Percentiles rank a stretch among this genome's conserved stretches.
Conservation (phyloP, 495 filamentous ascomycete genomes). For the Sabuloglossum arenarium region DNA sequence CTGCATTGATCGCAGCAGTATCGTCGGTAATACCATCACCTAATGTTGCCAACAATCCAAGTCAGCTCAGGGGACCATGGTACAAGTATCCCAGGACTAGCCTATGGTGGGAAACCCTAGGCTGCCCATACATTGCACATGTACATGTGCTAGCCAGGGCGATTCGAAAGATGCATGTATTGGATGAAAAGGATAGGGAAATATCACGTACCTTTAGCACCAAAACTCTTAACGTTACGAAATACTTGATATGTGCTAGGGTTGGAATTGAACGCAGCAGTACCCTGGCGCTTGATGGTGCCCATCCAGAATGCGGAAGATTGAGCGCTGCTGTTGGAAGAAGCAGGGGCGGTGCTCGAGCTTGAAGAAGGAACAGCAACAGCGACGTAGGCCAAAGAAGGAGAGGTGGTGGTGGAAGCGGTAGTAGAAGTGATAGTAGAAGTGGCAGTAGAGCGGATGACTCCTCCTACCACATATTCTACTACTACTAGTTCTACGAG, state of each 20-base stretch:
- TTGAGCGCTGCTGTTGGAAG: neutral
- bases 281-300: conserved; percentile 48
- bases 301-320: conserved; percentile 83
- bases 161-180: too few species aligned
- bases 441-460: too few species aligned
- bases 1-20: conserved; percentile 30
- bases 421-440: too few species aligned
- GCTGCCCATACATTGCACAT: too few species aligned
- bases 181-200: neutral
- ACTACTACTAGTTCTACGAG: too few species aligned
- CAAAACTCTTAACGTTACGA: conserved; percentile 28
- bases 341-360: too few species aligned
- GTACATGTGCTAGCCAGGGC: too few species aligned
- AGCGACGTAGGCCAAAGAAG: too few species aligned
- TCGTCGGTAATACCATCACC: conserved; percentile 27
- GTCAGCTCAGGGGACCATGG: neutral
- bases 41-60: neutral
- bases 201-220: conserved; percentile 17
- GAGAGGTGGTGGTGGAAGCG: too few species aligned
- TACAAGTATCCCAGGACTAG: neutral
- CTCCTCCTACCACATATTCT: too few species aligned
- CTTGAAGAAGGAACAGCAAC: too few species aligned
- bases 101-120: neutral
- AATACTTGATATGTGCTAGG: conserved; percentile 18
- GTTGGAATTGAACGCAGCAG: conserved; percentile 36